phyloP scores from a whole-genome alignment of 208 protist genomes.

The Leptomonas seymouri region DNA sequence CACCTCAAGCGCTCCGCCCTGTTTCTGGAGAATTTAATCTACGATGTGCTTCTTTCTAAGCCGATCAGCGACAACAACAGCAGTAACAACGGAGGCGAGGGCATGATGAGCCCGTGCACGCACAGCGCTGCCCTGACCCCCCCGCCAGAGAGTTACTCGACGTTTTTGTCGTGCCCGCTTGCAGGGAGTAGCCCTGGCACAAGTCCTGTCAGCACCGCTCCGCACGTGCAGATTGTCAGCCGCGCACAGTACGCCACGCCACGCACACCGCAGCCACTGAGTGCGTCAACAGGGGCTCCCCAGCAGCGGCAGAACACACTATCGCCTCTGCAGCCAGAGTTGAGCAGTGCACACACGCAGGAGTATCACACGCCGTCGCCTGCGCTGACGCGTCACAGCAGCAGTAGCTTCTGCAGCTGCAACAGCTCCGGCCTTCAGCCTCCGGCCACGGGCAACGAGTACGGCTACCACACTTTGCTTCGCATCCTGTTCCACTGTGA shows the following conservation, averaged over 20 bases:
- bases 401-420: constrained; percentile 7
- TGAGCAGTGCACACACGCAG: not conserved
- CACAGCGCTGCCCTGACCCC: not conserved
- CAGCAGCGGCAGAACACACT: constrained; percentile 1
- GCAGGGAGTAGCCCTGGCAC: constrained; percentile 1
- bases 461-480: constrained; percentile 24
- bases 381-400: constrained; percentile 9
- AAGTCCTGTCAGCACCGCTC: not conserved
- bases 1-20: constrained; percentile 19
- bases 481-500: constrained; percentile 23
- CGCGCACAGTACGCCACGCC: constrained; percentile 19
- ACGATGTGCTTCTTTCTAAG: constrained; percentile 26
- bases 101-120: constrained; percentile 15
- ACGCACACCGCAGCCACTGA: constrained; percentile 11
- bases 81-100: not conserved
- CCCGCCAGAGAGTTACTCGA: constrained; percentile 1
- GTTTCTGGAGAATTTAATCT: constrained; percentile 22
- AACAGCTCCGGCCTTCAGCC: constrained; percentile 6
- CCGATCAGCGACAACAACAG: constrained; percentile 1
- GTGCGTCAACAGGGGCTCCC: not conserved
- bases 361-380: constrained; percentile 7
- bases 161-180: constrained; percentile 7
- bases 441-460: constrained; percentile 17
- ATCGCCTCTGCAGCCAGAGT: not conserved
- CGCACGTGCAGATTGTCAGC: constrained; percentile 16